A percentile compares a stretch with the other conserved stretches of the same genome.
Evolutionary conservation across 1,139 yeast genomes (phyloP).

Genomic region (Pichia sp.): DNA sequence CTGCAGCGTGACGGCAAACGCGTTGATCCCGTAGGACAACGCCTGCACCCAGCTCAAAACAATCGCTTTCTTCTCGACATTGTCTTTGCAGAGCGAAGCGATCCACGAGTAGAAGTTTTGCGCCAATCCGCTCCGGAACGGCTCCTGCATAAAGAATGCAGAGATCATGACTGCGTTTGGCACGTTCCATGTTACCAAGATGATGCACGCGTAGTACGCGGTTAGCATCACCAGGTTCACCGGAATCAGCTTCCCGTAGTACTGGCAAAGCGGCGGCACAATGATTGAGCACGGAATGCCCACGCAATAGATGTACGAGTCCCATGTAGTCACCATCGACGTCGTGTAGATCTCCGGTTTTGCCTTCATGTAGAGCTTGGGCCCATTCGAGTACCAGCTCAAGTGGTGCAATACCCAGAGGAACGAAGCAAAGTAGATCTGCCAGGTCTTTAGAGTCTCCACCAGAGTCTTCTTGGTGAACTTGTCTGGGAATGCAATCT

Average conservation of each 20-base stretch:
- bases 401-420: conserved; percentile 31
- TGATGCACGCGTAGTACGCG: conserved; percentile 15
- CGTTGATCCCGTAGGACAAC: conserved; percentile 47
- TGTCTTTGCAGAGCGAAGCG: conserved; percentile 40
- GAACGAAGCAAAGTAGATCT: conserved; percentile 37
- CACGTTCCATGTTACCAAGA: conserved; percentile 17
- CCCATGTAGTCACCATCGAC: conserved; percentile 17
- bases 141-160: conserved; percentile 15
- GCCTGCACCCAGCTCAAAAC: conserved; percentile 47
- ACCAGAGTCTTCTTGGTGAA: conserved; percentile 12
- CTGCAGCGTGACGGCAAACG: conserved; percentile 42
- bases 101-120: conserved; percentile 51
- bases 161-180: conserved; percentile 14
- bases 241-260: conserved; percentile 18
- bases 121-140: conserved; percentile 19
- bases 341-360: conserved; percentile 13
- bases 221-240: conserved; percentile 8
- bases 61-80: conserved; percentile 46
- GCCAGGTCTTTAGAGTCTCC: conserved; percentile 41
- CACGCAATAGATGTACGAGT: conserved; percentile 14
- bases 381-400: conserved; percentile 16
- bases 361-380: conserved; percentile 18
- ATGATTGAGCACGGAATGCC: conserved; percentile 16
- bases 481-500: conserved; percentile 24
- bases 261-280: conserved; percentile 17